Conservation (phyloP, 495 filamentous ascomycete species). For the Jackrogersella minutella region DNA sequence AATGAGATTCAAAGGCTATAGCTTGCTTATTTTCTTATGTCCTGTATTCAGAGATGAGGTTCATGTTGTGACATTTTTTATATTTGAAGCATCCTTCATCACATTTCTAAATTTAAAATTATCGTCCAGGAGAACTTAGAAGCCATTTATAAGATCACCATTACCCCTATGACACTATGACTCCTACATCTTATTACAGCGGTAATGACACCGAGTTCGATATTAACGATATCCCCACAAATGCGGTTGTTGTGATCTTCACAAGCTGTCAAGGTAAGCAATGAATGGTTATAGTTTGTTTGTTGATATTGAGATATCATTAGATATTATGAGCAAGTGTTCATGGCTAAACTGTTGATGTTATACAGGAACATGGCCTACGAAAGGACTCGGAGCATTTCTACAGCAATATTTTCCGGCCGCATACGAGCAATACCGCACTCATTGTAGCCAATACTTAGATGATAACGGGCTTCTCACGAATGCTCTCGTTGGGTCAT, state of each 20-base stretch:
- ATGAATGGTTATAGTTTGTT: neutral
- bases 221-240: neutral
- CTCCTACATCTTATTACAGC: neutral
- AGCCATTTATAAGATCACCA: neutral
- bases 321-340: neutral
- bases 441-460: neutral
- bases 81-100: too few species aligned
- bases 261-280: constrained; percentile 10
- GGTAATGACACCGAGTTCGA: neutral
- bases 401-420: neutral
- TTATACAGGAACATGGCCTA: neutral
- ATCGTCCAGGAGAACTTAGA: too few species aligned
- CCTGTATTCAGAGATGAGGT: too few species aligned
- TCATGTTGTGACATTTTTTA: too few species aligned
- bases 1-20: too few species aligned
- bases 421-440: neutral
- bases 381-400: neutral
- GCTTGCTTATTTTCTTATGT: too few species aligned
- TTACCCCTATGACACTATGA: neutral
- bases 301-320: neutral
- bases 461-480: neutral
- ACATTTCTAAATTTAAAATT: too few species aligned
- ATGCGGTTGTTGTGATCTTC: neutral
- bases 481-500: neutral
- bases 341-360: neutral